These are phyloP conservation scores for Multifurca ochricompacta DNA, from an alignment of 768 basidiomycete species.

Conservation along the genomic window DNA sequence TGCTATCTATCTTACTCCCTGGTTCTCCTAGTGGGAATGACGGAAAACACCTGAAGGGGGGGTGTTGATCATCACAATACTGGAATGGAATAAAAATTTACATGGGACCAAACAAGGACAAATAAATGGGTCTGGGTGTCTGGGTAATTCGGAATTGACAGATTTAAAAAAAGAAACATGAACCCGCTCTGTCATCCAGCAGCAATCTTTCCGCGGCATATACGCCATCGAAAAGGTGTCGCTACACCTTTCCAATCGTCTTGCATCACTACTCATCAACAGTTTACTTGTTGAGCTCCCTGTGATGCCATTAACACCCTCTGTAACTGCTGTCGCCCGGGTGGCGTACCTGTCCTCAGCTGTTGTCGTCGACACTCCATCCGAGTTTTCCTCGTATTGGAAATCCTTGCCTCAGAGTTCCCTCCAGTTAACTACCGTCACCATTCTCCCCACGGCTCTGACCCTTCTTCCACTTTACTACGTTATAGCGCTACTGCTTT, in stretches of 20 bases:
- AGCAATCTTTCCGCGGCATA: background rate
- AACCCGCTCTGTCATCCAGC: no score
- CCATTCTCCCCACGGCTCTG: conserved; percentile 57
- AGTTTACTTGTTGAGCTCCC: background rate
- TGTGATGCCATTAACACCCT: conserved; percentile 17
- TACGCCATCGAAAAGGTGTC: background rate
- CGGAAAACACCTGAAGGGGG: no score
- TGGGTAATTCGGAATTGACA: conserved; percentile 8
- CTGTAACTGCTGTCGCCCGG: conserved; percentile 45
- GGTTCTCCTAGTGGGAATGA: no score
- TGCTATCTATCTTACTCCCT: no score
- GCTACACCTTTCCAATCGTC: background rate
- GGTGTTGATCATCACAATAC: no score
- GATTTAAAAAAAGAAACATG: no score
- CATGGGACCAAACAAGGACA: background rate
- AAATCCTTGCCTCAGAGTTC: conserved; percentile 27
- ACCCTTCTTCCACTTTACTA: conserved; percentile 52
- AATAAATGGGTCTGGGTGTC: background rate
- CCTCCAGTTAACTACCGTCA: conserved; percentile 30
- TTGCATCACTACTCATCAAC: background rate
- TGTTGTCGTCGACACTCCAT: conserved; percentile 45
- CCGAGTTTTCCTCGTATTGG: conserved; percentile 38
- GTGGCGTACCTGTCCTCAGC: conserved; percentile 69
- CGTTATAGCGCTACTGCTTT: conserved; percentile 37
- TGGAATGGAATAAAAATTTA: background rate